phyloP scores from a whole-genome alignment of 306 rosid species.

The Sicyos baderoa region DNA sequence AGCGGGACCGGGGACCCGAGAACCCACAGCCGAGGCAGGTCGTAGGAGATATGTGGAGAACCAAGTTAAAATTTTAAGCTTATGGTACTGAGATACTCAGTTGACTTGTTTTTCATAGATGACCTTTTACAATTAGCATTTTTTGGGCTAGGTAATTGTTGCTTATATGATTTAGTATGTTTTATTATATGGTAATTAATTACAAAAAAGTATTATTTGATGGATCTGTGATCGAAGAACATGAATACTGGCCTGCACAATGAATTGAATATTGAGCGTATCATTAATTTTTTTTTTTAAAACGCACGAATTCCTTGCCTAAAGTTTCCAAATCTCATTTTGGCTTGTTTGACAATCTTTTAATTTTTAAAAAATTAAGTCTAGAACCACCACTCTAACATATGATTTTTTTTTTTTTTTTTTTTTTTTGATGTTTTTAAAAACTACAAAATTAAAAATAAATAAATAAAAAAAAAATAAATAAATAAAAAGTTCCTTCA shows the following conservation, averaged over 20 bases:
- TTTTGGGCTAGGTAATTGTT: slow-evolving; percentile 1
- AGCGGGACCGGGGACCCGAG: slow-evolving; percentile 85
- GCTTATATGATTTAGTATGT: neutral
- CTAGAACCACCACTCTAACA: too few species aligned
- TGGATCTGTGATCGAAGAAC: neutral
- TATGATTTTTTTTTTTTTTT: too few species aligned
- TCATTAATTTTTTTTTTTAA: too few species aligned
- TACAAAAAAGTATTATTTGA: neutral
- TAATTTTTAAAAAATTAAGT: too few species aligned
- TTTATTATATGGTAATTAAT: neutral
- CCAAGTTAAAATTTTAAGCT: slow-evolving; percentile 36
- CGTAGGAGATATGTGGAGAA: slow-evolving; percentile 65
- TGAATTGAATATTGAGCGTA: neutral
- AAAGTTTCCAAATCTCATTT: too few species aligned
- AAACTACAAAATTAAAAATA: too few species aligned
- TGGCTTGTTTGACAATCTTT: too few species aligned
- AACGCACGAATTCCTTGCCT: too few species aligned
- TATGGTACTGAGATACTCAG: neutral
- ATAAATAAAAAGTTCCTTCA: too few species aligned
- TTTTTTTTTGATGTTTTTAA: too few species aligned
- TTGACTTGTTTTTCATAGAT: neutral
- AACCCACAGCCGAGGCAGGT: slow-evolving; percentile 79
- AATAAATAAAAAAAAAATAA: too few species aligned
- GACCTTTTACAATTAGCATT: neutral
- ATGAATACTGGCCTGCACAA: neutral